Evolutionary conservation across 1,139 yeast genomes (phyloP), one percentile per base, ranked within the genome.

Genomic region (Yamadazyma atmosphaerica): DNA sequence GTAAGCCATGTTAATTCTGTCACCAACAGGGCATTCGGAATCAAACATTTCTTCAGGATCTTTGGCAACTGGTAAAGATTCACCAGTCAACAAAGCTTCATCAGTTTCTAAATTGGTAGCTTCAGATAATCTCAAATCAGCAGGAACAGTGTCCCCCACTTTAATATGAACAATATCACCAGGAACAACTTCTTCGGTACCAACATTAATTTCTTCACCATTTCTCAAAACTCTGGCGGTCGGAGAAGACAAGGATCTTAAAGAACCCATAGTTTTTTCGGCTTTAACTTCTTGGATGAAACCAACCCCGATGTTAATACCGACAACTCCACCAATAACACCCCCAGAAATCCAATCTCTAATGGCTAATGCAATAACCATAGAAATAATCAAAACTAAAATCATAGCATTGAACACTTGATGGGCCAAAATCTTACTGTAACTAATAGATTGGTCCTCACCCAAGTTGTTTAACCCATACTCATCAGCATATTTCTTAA

Each of bases 261-360:
- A 72, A 1, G 90, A 81, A 24, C 84, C 87, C 89, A 86, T 85
- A 1, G 94, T 85, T 58, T 83, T 79, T 50, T 85, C 92, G 2
- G 94, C 94, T 44, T 79, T 78, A 48, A 70, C 68, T 56, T 83
- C 89, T 58, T 86, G 94, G 46, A 78, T 61, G 38, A 83, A 77
- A 1, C 94, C 95, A 35, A 86, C 84, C 19, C 64, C 63, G 34
- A 85, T 81, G 56, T 86, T 86, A 45, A 86, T 71, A 32, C 63
- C 62, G 24, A 85, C 81, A 23, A 86, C 92, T 36, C 79, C 83
- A 1, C 79, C 83, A 55, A 86, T 83, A 22, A 86, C 94, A 38
- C 94, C 94, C 37, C 90, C 94, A 4, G 89, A 81, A 43, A 85
- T 86, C 84, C 87, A 85, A 61, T 85, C 94, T 41, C 69, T 69